Base-by-base conservation (phyloP, 768 basidiomycete genomes). In the Xerocomellus chrysenteron region DNA sequence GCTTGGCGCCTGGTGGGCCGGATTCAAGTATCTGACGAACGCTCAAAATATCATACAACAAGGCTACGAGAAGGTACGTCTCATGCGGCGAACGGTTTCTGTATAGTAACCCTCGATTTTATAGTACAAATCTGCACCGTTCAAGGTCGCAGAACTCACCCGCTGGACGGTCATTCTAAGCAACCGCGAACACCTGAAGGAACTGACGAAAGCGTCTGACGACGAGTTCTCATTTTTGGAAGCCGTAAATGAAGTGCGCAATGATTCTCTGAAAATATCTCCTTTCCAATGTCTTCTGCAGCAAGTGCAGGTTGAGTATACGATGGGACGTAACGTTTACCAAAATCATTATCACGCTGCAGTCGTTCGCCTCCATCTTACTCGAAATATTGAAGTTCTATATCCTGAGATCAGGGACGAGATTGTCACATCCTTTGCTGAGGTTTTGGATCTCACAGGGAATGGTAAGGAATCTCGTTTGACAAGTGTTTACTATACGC, bases 371-470 rank as follows among this genome's bases (percentile, higher is more conserved):
- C 9, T 9, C 11, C 41, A 12, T 44, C 24, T 55, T 9, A 73
- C 71, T 4, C 68, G 79, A 9, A 77, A 75, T 47, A 67, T 82
- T 9, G 72, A 66, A 0, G 54, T 50, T 2, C 58, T 76, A 3
- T 77, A 77, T 55, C 69, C 74, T 1, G 72, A 74, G 19, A 62
- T 85, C 14, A 72, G 69, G 10, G 75, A 80, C n/a, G 84, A 86
- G 56, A 67, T 82, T 26, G 43, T 62, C 1, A 50, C 65, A 0
- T 71, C 82, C 1, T 78, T 82, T 48, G 60, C 67, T 3, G 78
- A 78, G 1, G 60, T 69, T 32, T 68, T 84, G 16, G 47, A 56
- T 49, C 52, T 64, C 14, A 53, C n/a, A 48, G 44, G 17, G 2
- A 32, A 66, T 28, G 68, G 68, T 69, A 14, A 56, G 45, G 8